A percentile compares a stretch with the other conserved stretches of the same genome.
Evolutionary conservation across 306 rosid species (phyloP).

Genomic region (Quercus engelmannii): DNA sequence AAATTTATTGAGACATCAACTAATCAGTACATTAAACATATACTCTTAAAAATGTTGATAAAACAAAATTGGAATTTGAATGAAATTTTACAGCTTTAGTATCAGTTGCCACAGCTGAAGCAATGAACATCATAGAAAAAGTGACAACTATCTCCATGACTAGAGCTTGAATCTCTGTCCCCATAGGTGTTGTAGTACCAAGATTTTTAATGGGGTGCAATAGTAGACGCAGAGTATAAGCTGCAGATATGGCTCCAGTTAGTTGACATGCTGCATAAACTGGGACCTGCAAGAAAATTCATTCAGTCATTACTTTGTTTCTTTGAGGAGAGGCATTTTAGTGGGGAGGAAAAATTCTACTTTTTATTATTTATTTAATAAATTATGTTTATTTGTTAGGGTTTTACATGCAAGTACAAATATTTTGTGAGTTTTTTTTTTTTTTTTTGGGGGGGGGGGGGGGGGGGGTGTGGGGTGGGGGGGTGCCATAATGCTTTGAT

Average conservation of each 20-base stretch:
- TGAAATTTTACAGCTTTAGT: conserved; percentile 54
- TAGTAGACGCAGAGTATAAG: conserved; percentile 45
- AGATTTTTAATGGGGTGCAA: conserved; percentile 46
- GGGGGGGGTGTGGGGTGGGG: too few relatives aligned
- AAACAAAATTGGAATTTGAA: background rate
- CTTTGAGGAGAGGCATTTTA: too few relatives aligned
- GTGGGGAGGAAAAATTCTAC: too few relatives aligned
- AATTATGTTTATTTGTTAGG: too few relatives aligned
- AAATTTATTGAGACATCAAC: background rate
- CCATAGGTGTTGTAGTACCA: conserved; percentile 66
- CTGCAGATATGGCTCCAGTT: conserved; percentile 68
- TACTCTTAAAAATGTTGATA: background rate
- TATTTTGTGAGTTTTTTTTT: too few relatives aligned
- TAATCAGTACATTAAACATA: background rate
- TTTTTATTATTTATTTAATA: too few relatives aligned
- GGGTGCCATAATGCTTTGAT: too few relatives aligned
- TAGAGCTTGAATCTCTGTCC: conserved; percentile 53
- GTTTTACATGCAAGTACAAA: too few relatives aligned
- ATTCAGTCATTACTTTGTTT: background rate
- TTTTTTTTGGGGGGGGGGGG: too few relatives aligned
- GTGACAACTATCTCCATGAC: conserved; percentile 64
- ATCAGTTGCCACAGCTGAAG: conserved; percentile 74
- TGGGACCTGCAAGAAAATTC: conserved; percentile 53
- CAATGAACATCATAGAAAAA: conserved; percentile 66
- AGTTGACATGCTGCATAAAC: conserved; percentile 66